Base-by-base conservation (phyloP, 2,329 filamentous ascomycete genomes). In the Ascochyta pisi region DNA sequence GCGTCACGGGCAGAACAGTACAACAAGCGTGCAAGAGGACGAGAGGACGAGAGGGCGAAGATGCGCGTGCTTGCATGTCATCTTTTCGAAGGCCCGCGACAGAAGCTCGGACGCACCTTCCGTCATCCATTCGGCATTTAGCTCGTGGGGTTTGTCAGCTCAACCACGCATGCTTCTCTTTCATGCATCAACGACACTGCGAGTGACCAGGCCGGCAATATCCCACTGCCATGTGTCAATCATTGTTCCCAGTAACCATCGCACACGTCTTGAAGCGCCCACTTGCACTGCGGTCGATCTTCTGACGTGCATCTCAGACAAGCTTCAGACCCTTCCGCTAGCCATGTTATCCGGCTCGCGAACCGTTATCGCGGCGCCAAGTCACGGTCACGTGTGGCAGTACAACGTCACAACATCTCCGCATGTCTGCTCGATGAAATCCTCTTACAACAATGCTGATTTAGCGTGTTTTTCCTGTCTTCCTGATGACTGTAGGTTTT, bases 1-100 rank as follows among this genome's bases (percentile, higher is more conserved):
- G 61, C 63, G 63, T 58, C 31, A 45, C 48, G 41, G 61, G 61
- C 60, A 63, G 37, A 43, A 49, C 57, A 52, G 13, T 40, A 38
- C 39, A 42, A 34, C 35, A 46, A 43, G 53, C 53, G 47, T 56
- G 24, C 51, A 39, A 33, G 31, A 50, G 34, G 37, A 26, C 24
- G 24, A 26, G 24, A 6, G 24, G 24, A 7, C 47, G 51, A 43
- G 37, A 9, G n/a, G 43, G 42, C 38, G 19, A 19, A 19, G 19
- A 19, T 19, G 37, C 47, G 53, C 53, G 24, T 48, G 47, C 26
- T 43, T 40, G 31, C 31, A 27, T 56, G 47, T 13, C n/a, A 44
- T 43, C 47, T 56, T 51, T 56, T 42, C 43, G 42, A 50, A 10
- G 24, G 24, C 6, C 15, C 47, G 52, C 46, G 19, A 39, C 7